Base-by-base conservation (phyloP, 1,284 basidiomycete genomes). In the Inonotus hispidus region DNA sequence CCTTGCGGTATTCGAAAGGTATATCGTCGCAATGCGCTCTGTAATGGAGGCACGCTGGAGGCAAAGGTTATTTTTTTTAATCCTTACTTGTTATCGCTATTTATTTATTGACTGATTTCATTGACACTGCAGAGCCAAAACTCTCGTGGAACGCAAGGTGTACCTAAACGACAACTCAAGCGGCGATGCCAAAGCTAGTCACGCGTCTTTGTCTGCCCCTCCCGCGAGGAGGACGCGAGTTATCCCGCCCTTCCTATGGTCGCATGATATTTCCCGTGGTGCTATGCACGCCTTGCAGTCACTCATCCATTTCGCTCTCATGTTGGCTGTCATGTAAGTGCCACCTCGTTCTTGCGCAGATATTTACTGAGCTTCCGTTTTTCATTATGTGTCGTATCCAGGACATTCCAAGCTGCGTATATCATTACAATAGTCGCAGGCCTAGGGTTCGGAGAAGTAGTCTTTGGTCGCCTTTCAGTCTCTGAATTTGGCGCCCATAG, bases 381-480 rank as follows among this genome's bases (percentile, higher is more conserved):
- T 64, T 53, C 58, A 59, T 53, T 27, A 14, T 52, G 10, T 29
- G 25, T 52, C 29, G n/a, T 37, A 25, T 25, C 54, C 63, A 91
- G 88, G 89, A 87, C 88, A 3, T 90, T 85, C 71, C 83, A 90
- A 65, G 86, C 79, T 16, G 83, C 81, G 7, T 91, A 80, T 66
- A 75, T 90, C 56, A 81, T 90, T 19, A 77, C 85, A 23, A 82
- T 90, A 61, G 68, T 90, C 19, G 60, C 79, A 2, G 88, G 87
- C 7, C 70, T 87, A 38, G 84, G 81, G 16, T 68, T 85, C 39
- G 88, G 88, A 37, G 89, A 90, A 71, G 71, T 82, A 14, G 57
- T 85, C 43, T 88, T 89, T 68, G 87, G 88, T n/a, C 64, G 67
- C n/a, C 41, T 59, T 39, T 55, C 53, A 25, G 38, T 41, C 21